Percentiles rank a stretch among this genome's conserved stretches.
phyloP scores from a whole-genome alignment of 2,329 filamentous ascomycete species.

The Paraphaeosphaeria minitans region DNA sequence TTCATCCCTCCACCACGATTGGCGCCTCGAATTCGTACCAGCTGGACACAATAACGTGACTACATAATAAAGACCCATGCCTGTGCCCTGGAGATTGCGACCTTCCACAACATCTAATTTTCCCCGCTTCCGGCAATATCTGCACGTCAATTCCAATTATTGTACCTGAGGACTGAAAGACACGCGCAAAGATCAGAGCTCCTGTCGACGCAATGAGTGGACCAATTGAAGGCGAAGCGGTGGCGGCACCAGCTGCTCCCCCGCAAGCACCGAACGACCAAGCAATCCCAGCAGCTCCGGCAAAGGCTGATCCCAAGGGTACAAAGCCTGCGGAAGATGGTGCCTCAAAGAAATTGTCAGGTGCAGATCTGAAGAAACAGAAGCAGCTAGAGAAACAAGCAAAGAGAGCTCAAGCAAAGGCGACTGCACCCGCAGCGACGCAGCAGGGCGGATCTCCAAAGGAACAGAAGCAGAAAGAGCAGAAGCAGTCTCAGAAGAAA shows the following conservation, averaged over 20 bases:
- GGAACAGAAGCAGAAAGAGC: slow-evolving; percentile 44
- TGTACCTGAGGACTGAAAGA: slow-evolving; percentile 2
- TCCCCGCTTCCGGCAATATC: slow-evolving; percentile 7
- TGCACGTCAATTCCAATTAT: background rate
- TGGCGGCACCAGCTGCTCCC: slow-evolving; percentile 17
- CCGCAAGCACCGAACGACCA: slow-evolving; percentile 18
- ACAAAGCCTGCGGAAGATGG: slow-evolving; percentile 24
- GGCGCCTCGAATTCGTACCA: slow-evolving; percentile 2
- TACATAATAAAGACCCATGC: slow-evolving; percentile 1
- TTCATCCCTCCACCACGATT: slow-evolving; percentile 6
- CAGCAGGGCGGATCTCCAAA: slow-evolving; percentile 37
- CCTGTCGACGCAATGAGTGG: slow-evolving; percentile 33
- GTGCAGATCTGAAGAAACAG: slow-evolving; percentile 84
- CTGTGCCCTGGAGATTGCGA: background rate
- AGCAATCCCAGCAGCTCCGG: slow-evolving; percentile 15
- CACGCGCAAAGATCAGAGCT: background rate
- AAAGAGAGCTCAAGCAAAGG: slow-evolving; percentile 73
- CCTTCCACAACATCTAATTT: background rate
- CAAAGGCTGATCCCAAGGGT: slow-evolving; percentile 31
- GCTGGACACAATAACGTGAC: slow-evolving; percentile 10
- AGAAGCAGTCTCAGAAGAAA: slow-evolving; percentile 40
- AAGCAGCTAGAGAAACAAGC: slow-evolving; percentile 92
- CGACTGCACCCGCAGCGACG: slow-evolving; percentile 43
- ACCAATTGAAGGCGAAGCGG: slow-evolving; percentile 23
- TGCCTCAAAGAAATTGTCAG: slow-evolving; percentile 63